Evolutionary conservation across 108 stramenopile species (phyloP).

Genomic region (Mediolabrus comicus): DNA sequence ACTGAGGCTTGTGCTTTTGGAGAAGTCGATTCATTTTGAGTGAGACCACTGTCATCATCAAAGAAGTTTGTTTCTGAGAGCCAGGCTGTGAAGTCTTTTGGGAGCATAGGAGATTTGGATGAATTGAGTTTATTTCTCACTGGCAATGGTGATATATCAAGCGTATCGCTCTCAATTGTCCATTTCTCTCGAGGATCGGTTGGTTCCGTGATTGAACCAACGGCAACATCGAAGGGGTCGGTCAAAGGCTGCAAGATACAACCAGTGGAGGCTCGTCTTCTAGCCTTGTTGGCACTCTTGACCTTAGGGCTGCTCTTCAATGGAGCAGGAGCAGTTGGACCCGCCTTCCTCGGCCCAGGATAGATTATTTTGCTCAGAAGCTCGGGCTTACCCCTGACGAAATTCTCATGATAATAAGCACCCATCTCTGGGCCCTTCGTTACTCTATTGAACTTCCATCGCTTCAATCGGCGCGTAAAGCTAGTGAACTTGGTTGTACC

Average conservation of each 20-base stretch:
- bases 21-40: background rate
- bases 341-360: constrained; percentile 5
- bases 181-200: background rate
- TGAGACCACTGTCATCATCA: background rate
- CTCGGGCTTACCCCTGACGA: constrained; percentile 18
- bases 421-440: constrained; percentile 51
- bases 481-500: constrained; percentile 36
- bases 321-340: background rate
- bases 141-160: constrained; percentile 10
- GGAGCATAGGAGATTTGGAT: background rate
- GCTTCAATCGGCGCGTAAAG: constrained; percentile 34
- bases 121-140: background rate
- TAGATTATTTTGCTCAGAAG: constrained; percentile 26
- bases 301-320: background rate
- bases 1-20: constrained; percentile 11
- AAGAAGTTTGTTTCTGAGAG: constrained; percentile 4
- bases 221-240: background rate
- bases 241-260: background rate
- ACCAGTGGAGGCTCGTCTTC: constrained; percentile 29
- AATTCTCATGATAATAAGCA: constrained; percentile 45
- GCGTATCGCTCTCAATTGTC: background rate
- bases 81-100: constrained; percentile 1
- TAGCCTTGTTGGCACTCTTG: background rate
- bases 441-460: constrained; percentile 16
- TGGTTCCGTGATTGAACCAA: background rate